Conservation (phyloP, 164 flowering plant species). For the Platanus orientalis region DNA sequence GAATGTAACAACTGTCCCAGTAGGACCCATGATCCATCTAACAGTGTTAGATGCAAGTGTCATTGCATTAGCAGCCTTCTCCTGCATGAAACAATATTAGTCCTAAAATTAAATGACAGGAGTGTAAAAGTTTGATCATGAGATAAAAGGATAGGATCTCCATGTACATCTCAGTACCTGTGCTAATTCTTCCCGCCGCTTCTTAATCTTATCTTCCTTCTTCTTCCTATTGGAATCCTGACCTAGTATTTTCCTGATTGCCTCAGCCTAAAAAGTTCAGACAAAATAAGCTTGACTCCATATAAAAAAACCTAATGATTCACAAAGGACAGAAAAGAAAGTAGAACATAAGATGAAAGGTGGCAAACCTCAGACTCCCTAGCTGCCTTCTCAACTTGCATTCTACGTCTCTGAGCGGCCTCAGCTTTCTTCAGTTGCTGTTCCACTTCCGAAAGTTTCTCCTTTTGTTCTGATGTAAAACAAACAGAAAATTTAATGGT, state of each 20-base stretch:
- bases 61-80: conserved; percentile 68
- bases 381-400: conserved; percentile 91
- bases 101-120: background rate
- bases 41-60: conserved; percentile 51
- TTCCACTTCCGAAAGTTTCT: conserved; percentile 84
- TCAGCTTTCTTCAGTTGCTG: conserved; percentile 91
- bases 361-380: conserved; percentile 83
- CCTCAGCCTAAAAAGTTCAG: conserved; percentile 68
- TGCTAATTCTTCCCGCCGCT: conserved; percentile 80
- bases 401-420: conserved; percentile 91
- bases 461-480: conserved; percentile 72
- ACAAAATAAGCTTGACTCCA: too few relatives aligned
- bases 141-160: background rate
- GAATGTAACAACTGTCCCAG: conserved; percentile 73
- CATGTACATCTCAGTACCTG: conserved; percentile 47
- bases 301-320: background rate
- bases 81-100: conserved; percentile 38
- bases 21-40: conserved; percentile 66
- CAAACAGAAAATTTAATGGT: conserved; percentile 2
- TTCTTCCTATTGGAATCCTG: conserved; percentile 93
- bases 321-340: background rate
- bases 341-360: background rate
- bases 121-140: background rate
- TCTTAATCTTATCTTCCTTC: conserved; percentile 77
- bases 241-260: conserved; percentile 87